Evolutionary conservation across 1,139 yeast genomes (phyloP), one percentile per base, ranked within the genome.

Genomic region (Saccharomyces hybrid): DNA sequence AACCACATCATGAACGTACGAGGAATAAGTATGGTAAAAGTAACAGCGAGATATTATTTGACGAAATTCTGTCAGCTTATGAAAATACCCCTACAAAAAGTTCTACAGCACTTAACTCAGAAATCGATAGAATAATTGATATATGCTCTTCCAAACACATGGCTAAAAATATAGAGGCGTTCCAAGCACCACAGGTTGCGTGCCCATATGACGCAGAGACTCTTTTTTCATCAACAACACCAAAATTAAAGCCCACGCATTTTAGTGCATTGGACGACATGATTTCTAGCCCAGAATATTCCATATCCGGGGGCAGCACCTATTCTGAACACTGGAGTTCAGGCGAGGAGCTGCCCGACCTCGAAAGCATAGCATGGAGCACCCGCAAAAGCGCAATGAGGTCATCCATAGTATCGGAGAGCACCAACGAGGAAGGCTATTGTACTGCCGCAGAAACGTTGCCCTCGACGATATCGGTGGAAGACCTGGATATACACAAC

Each of bases 61-160:
- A 65, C 50, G 67, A 65, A 50, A 65, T 65, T 6, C 44, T 64
- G 9, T 56, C 61, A 4, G 64, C 64, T 14, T 65, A 65, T 49
- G 51, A 51, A 7, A 38, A 46, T 14, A 46, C 32, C 13, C 13
- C 51, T n/a, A 26, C 52, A 5, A 42, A 47, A 2, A 13, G 7
- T n/a, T 42, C 50, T 8, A 51, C 27, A 8, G 51, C 54, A 1
- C 50, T 59, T 4, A 48, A 55, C 32, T 49, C 52, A 9, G 63
- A 60, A 38, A 59, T 62, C 20, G 59, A 38, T 11, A 38, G 44
- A 38, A 38, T 38, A 3, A 38, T 38, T 16, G 44, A 38, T 38
- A 16, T 38, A 38, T 38, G 44, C n/a, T 7, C 44, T 16, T 38
- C 44, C 11, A 38, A 38, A 38, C 25, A 38, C 6, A 16, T 38